Conservation (phyloP, 2,329 filamentous ascomycete species). For the Trichophyton schoenleinii region DNA sequence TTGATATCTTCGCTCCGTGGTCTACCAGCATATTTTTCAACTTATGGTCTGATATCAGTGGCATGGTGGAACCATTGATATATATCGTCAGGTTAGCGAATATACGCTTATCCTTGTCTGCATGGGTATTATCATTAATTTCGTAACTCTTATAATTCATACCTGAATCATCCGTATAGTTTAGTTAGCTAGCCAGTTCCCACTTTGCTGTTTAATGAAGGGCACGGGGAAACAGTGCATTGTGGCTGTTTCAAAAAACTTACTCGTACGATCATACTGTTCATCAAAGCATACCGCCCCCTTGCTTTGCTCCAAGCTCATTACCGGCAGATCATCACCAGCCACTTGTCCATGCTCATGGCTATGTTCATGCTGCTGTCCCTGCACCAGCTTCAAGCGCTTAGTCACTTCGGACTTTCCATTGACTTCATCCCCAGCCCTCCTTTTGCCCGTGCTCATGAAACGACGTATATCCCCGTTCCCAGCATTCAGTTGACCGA, state of each 20-base stretch:
- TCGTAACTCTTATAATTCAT: slow-evolving; percentile 16
- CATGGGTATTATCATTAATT: not conserved
- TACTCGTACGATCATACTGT: not conserved
- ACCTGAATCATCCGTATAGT: too few relatives aligned
- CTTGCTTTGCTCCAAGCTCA: not conserved
- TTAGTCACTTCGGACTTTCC: not conserved
- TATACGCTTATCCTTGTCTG: slow-evolving; percentile 29
- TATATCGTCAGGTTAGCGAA: slow-evolving; percentile 65
- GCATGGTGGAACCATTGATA: slow-evolving; percentile 76
- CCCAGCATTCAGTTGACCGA: not conserved
- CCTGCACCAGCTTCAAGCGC: not conserved
- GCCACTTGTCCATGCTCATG: not conserved
- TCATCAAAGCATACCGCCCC: not conserved
- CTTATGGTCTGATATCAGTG: slow-evolving; percentile 70
- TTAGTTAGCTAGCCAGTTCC: too few relatives aligned
- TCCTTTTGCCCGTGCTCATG: slow-evolving; percentile 31
- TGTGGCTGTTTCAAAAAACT: not conserved
- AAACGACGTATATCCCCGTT: slow-evolving; percentile 31
- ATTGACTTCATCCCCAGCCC: slow-evolving; percentile 8
- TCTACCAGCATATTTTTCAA: slow-evolving; percentile 64
- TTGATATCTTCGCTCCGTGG: slow-evolving; percentile 60
- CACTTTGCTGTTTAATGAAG: too few relatives aligned
- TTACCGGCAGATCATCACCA: not conserved
- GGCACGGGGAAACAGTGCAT: too few relatives aligned
- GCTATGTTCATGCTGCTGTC: not conserved